A percentile compares a stretch with the other conserved stretches of the same genome.
phyloP scores from a whole-genome alignment of 2,329 filamentous ascomycete species.

The Calonectria pauciramosa region DNA sequence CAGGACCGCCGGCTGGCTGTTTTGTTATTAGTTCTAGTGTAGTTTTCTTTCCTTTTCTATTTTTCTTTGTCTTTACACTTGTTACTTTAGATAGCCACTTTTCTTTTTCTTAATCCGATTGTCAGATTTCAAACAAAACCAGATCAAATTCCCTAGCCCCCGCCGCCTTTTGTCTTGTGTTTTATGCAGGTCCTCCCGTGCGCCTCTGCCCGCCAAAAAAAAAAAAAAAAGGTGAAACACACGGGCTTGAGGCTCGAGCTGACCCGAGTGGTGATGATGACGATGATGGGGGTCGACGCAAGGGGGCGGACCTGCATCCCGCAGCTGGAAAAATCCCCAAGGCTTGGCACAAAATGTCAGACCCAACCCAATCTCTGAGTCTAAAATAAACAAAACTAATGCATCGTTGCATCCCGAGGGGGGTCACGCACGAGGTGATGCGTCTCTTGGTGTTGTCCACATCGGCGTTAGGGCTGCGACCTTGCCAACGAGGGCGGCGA shows the following conservation, averaged over 20 bases:
- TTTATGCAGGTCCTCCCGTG: conserved; percentile 5
- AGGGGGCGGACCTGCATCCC: conserved; percentile 2
- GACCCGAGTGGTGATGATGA: conserved; percentile 1
- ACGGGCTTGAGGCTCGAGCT: not conserved
- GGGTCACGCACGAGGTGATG: not conserved
- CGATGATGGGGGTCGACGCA: not conserved
- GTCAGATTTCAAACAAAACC: not conserved
- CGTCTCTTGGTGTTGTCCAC: conserved; percentile 2
- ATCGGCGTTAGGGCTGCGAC: conserved; percentile 5
- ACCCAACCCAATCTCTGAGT: conserved; percentile 18
- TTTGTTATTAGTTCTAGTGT: conserved; percentile 26
- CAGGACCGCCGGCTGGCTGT: conserved; percentile 36
- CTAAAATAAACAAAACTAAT: conserved; percentile 14
- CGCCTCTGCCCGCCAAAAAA: not conserved
- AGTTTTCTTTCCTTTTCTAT: conserved; percentile 4
- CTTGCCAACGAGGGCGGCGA: not conserved
- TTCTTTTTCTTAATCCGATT: not conserved
- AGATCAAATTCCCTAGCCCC: not conserved
- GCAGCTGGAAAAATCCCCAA: not conserved
- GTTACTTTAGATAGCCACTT: not conserved
- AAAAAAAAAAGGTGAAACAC: conserved; percentile 20
- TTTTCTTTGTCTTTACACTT: not conserved
- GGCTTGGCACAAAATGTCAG: not conserved
- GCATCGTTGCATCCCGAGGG: not conserved
- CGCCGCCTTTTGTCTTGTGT: not conserved